A percentile compares a stretch with the other conserved stretches of the same genome.
Evolutionary conservation across 1,284 basidiomycete genomes (phyloP).

Genomic region (Trichosporon sp.): DNA sequence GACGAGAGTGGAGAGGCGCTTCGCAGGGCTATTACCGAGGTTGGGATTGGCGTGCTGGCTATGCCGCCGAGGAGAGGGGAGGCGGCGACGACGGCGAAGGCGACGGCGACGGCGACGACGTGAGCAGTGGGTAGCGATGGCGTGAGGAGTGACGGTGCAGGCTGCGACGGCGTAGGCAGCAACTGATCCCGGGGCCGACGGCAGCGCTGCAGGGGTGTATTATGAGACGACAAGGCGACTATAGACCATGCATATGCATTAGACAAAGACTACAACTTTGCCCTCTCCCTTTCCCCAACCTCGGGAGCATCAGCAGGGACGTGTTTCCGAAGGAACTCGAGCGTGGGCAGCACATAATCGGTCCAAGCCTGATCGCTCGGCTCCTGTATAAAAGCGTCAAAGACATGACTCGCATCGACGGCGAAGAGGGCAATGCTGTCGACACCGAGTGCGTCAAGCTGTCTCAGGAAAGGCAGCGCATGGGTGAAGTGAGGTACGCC

Average conservation of each 20-base stretch:
- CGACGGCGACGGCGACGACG: no score
- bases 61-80: not conserved
- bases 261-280: not conserved
- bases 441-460: not conserved
- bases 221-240: not conserved
- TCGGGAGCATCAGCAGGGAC: not conserved
- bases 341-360: not conserved
- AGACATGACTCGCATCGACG: not conserved
- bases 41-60: no score
- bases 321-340: not conserved
- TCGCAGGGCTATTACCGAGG: conserved; percentile 41
- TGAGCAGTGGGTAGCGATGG: not conserved
- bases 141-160: not conserved
- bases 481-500: not conserved
- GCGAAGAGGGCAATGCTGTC: not conserved
- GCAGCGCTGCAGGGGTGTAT: no score
- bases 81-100: not conserved
- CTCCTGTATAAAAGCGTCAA: not conserved
- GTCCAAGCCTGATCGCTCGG: not conserved
- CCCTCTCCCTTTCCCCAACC: not conserved
- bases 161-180: no score
- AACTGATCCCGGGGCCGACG: no score
- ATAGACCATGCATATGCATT: not conserved
- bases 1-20: conserved; percentile 76
- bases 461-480: not conserved